Conservation (phyloP, 116 monocot species). For the Phalaenopsis hybrid region DNA sequence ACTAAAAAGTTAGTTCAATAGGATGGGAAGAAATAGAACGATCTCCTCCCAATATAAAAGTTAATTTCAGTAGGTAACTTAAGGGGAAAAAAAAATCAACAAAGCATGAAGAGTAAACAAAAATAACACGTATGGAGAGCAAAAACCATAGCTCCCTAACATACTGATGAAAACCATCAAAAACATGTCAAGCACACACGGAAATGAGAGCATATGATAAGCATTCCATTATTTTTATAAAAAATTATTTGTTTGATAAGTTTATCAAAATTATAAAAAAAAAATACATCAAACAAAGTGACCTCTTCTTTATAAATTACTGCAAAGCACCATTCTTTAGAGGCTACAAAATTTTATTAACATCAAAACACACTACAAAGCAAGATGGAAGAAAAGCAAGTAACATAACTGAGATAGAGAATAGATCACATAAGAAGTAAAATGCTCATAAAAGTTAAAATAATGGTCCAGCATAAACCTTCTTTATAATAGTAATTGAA, state of each 20-base stretch:
- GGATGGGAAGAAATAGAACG: background rate
- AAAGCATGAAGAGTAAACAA: background rate
- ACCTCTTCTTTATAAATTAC: no score
- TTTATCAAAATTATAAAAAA: slow-evolving; percentile 2
- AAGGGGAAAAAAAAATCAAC: background rate
- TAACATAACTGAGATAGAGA: background rate
- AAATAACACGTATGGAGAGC: background rate
- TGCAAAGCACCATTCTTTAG: background rate
- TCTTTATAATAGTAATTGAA: slow-evolving; percentile 27
- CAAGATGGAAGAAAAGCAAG: background rate
- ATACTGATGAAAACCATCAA: background rate
- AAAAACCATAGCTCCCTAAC: background rate
- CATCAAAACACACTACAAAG: background rate
- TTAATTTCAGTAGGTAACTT: background rate
- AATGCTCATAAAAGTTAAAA: background rate
- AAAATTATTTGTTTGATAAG: background rate
- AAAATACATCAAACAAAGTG: background rate
- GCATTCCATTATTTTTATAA: background rate
- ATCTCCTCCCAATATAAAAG: background rate
- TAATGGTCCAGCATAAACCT: no score
- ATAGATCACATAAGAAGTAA: background rate
- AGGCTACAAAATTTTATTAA: background rate
- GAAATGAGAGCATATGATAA: background rate
- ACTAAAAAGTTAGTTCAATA: background rate
- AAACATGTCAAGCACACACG: background rate